These are phyloP conservation scores for Arctium minus DNA, from an alignment of 129 eudicot species.

Conservation along the genomic window DNA sequence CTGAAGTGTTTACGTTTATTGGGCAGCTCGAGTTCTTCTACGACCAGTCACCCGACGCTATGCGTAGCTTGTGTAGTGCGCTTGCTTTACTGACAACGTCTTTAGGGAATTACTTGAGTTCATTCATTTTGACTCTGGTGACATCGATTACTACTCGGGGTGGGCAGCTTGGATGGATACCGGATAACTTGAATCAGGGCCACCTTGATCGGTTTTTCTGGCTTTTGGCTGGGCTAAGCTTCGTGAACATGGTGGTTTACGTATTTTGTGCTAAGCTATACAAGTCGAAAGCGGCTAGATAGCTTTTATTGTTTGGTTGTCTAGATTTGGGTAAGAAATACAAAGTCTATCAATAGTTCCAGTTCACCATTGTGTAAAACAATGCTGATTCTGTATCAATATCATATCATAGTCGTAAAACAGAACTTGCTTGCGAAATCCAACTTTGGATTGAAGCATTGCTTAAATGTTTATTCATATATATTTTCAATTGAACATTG, in stretches of 20 bases:
- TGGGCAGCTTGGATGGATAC: conserved; percentile 54
- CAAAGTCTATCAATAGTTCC: not conserved
- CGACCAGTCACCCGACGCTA: conserved; percentile 89
- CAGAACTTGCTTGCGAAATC: not conserved
- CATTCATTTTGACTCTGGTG: conserved; percentile 70
- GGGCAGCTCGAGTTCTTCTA: conserved; percentile 92
- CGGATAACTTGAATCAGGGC: conserved; percentile 47
- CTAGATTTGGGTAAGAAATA: not conserved
- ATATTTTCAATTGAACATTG: too few relatives aligned
- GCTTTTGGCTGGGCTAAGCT: conserved; percentile 52
- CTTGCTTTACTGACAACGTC: conserved; percentile 57
- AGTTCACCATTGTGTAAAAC: not conserved
- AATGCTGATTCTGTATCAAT: not conserved
- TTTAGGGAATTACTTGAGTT: conserved; percentile 74
- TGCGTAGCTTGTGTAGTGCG: conserved; percentile 84
- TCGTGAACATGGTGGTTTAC: conserved; percentile 41
- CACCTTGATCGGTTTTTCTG: conserved; percentile 51
- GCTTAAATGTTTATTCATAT: not conserved
- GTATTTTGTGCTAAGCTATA: conserved; percentile 40
- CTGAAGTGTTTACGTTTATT: conserved; percentile 71
- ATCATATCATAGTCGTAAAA: not conserved
- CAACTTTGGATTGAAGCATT: not conserved
- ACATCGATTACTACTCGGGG: conserved; percentile 49
- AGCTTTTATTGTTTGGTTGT: not conserved
- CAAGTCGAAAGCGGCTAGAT: conserved; percentile 35